phyloP scores from a whole-genome alignment of 2,329 filamentous ascomycete species.

The Alternaria brassicae region DNA sequence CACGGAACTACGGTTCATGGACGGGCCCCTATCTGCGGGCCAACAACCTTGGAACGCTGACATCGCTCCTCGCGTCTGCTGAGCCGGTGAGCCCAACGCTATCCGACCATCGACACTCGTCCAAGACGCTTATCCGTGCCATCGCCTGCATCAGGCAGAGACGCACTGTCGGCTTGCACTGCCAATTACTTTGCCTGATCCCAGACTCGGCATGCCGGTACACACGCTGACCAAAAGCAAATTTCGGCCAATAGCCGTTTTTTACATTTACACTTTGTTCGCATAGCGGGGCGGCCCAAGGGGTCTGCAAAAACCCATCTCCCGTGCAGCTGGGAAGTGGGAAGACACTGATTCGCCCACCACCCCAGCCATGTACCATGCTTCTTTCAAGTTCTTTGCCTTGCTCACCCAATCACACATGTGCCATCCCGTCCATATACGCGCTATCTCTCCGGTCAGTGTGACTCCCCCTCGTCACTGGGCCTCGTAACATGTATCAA shows the following conservation, averaged over 20 bases:
- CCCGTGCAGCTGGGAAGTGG: not conserved
- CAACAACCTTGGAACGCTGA: not conserved
- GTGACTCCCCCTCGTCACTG: conserved; percentile 17
- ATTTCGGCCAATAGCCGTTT: not conserved
- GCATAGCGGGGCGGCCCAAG: not conserved
- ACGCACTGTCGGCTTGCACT: conserved; percentile 12
- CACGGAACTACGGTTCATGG: conserved; percentile 25
- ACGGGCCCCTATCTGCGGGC: conserved; percentile 6
- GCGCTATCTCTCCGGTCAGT: conserved; percentile 18
- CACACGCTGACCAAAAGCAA: conserved; percentile 23
- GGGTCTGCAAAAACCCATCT: not conserved
- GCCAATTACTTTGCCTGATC: conserved; percentile 21
- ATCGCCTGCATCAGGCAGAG: conserved; percentile 26
- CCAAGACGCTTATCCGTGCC: conserved; percentile 6
- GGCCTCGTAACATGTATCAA: conserved; percentile 3
- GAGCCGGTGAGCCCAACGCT: conserved; percentile 5
- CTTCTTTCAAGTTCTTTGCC: conserved; percentile 3
- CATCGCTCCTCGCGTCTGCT: not conserved
- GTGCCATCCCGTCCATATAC: not conserved
- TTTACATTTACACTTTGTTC: not conserved
- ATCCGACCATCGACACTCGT: not conserved
- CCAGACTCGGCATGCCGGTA: conserved; percentile 27
- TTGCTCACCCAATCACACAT: not conserved
- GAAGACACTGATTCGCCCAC: not conserved
- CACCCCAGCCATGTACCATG: not conserved